phyloP scores from a whole-genome alignment of 768 basidiomycete species.

The Gelatoporia subvermispora region DNA sequence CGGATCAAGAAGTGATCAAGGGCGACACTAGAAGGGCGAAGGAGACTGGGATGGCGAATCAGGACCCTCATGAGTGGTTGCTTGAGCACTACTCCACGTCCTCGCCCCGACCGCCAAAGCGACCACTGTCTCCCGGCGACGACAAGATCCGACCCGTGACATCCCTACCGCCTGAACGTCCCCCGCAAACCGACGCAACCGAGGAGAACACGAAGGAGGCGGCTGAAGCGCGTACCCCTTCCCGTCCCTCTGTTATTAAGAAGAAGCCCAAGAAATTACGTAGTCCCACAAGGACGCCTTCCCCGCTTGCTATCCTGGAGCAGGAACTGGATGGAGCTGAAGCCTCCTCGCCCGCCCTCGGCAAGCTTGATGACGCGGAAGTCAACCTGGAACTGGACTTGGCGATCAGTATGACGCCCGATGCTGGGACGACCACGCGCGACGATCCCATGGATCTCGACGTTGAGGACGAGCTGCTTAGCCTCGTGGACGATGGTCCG shows the following conservation, averaged over 20 bases:
- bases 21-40: not conserved
- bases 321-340: slow-evolving; percentile 9
- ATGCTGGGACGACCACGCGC: slow-evolving; percentile 19
- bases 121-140: slow-evolving; percentile 24
- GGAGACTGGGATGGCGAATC: slow-evolving; percentile 19
- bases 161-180: not conserved
- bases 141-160: slow-evolving; percentile 5
- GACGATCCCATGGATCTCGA: slow-evolving; percentile 42
- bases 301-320: slow-evolving; percentile 16
- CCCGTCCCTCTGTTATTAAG: not conserved
- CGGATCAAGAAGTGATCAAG: not conserved
- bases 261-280: slow-evolving; percentile 1
- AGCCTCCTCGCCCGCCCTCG: not conserved
- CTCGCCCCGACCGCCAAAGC: slow-evolving; percentile 24
- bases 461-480: slow-evolving; percentile 61
- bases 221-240: not conserved
- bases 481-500: slow-evolving; percentile 58
- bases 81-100: slow-evolving; percentile 44
- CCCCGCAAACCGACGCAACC: not conserved
- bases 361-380: slow-evolving; percentile 3
- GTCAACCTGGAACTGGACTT: slow-evolving; percentile 34
- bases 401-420: slow-evolving; percentile 6
- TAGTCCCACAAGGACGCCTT: slow-evolving; percentile 10
- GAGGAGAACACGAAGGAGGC: not conserved
- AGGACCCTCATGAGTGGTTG: slow-evolving; percentile 60